These are phyloP conservation scores for Salix viminalis DNA, from an alignment of 345 rosid genomes.

Conservation along the genomic window DNA sequence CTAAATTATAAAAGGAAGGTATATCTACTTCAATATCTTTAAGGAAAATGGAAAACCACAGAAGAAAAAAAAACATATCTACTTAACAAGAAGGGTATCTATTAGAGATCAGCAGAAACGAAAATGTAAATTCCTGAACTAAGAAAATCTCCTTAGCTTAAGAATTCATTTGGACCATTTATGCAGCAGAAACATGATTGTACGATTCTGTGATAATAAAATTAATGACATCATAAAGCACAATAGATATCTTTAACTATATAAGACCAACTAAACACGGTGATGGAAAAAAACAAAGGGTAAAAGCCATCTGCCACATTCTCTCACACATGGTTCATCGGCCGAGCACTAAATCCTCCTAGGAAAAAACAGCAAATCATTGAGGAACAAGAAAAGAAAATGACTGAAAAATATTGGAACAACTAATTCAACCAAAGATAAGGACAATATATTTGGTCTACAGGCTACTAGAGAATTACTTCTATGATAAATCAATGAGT, in stretches of 20 bases:
- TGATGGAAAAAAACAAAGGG: neutral
- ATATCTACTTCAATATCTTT: neutral
- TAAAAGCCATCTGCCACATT: neutral
- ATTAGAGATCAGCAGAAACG: neutral
- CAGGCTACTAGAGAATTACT: neutral
- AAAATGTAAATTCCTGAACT: neutral
- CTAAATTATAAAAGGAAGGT: constrained; percentile 12
- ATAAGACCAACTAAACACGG: neutral
- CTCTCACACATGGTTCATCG: neutral
- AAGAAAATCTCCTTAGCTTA: neutral
- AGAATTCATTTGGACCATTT: neutral
- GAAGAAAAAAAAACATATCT: neutral
- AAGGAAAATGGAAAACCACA: neutral
- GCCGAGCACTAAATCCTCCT: neutral
- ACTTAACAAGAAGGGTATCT: neutral
- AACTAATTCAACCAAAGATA: neutral
- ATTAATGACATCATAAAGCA: neutral
- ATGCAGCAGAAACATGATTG: neutral
- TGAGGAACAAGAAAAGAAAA: neutral
- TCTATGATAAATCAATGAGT: neutral
- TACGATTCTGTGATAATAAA: neutral
- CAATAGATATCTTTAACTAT: neutral
- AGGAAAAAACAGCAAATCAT: neutral
- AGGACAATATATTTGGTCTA: neutral
- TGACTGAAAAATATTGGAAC: neutral